phyloP scores from a whole-genome alignment of 2,329 filamentous ascomycete species.

The Onygena corvina region DNA sequence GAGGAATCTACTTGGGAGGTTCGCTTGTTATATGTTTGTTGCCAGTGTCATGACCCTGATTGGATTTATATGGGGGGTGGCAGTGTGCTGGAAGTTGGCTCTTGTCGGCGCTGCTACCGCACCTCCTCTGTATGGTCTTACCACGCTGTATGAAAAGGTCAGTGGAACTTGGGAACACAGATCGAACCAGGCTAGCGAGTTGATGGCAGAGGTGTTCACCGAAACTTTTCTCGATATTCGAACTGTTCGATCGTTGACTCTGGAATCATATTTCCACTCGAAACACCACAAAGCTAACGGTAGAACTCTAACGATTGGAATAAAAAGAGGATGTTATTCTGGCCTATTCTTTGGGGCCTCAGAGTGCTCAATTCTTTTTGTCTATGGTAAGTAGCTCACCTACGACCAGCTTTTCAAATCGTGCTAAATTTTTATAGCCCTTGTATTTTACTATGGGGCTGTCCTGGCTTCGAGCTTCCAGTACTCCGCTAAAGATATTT shows the following conservation, averaged over 20 bases:
- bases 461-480: conserved; percentile 45
- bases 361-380: conserved; percentile 58
- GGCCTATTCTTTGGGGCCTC: conserved; percentile 67
- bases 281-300: conserved; percentile 48
- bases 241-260: conserved; percentile 60
- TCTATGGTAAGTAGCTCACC: conserved; percentile 38
- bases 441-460: conserved; percentile 75
- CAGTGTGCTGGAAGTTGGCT: conserved; percentile 66
- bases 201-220: conserved; percentile 50
- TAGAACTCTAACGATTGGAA: conserved; percentile 48
- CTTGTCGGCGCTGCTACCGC: conserved; percentile 59
- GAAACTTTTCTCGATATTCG: conserved; percentile 71
- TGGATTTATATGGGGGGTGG: conserved; percentile 62
- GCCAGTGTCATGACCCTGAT: conserved; percentile 54
- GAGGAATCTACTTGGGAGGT: conserved; percentile 67
- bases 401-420: not conserved
- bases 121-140: conserved; percentile 55
- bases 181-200: conserved; percentile 52
- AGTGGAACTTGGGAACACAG: conserved; percentile 60
- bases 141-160: conserved; percentile 52
- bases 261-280: conserved; percentile 57
- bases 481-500: conserved; percentile 45
- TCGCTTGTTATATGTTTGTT: conserved; percentile 57
- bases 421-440: conserved; percentile 34
- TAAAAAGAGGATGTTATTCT: conserved; percentile 53